phyloP scores from a whole-genome alignment of 2,329 filamentous ascomycete genomes.

The Aspergillus latus region DNA sequence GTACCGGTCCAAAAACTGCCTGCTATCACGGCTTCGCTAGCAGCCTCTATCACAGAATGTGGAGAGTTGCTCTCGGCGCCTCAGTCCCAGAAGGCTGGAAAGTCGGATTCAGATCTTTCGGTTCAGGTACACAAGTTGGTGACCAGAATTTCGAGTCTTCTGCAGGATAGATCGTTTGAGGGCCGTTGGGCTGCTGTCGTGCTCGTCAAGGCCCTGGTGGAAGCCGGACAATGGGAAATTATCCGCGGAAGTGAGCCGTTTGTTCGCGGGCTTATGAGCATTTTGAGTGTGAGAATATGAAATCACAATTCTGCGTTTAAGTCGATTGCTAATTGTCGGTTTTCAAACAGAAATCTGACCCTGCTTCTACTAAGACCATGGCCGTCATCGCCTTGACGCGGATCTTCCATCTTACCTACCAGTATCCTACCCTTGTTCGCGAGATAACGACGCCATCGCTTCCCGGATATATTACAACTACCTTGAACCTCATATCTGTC shows the following conservation, averaged over 20 bases:
- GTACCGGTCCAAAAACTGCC: slow-evolving; percentile 73
- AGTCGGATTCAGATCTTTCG: slow-evolving; percentile 64
- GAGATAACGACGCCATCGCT: slow-evolving; percentile 86
- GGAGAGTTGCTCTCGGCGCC: slow-evolving; percentile 62
- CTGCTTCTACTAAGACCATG: slow-evolving; percentile 71
- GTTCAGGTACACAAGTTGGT: slow-evolving; percentile 79
- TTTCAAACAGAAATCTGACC: slow-evolving; percentile 68
- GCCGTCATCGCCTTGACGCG: slow-evolving; percentile 74
- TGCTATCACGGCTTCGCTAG: slow-evolving; percentile 68
- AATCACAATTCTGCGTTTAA: neutral
- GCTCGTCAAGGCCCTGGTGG: slow-evolving; percentile 76
- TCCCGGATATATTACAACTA: slow-evolving; percentile 70
- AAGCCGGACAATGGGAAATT: slow-evolving; percentile 81
- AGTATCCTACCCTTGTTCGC: slow-evolving; percentile 77
- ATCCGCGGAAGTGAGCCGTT: slow-evolving; percentile 71
- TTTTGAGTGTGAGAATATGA: slow-evolving; percentile 62
- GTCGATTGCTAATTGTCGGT: slow-evolving; percentile 15
- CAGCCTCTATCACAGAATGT: slow-evolving; percentile 55
- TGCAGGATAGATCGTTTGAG: slow-evolving; percentile 72
- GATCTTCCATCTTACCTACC: slow-evolving; percentile 79
- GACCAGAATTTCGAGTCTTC: slow-evolving; percentile 71
- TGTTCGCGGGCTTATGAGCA: slow-evolving; percentile 71
- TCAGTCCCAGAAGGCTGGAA: slow-evolving; percentile 57
- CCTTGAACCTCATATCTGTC: slow-evolving; percentile 63
- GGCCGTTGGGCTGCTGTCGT: slow-evolving; percentile 76